Evolutionary conservation across 306 rosid genomes (phyloP).

Genomic region (Malus orientalis): DNA sequence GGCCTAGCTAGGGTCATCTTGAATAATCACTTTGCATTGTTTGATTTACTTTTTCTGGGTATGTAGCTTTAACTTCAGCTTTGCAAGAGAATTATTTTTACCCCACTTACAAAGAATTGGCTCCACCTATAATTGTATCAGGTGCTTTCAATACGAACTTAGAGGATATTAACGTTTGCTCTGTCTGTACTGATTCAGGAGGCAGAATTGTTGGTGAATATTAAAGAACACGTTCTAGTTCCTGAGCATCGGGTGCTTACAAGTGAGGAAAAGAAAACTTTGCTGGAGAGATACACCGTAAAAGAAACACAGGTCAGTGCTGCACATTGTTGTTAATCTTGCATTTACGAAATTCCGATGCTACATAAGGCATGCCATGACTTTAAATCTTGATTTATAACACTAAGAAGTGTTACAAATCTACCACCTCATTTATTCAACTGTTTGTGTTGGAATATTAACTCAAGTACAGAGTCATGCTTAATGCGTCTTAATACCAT

Average conservation of each 20-base stretch:
- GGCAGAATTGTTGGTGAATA: conserved; percentile 60
- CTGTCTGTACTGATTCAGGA: conserved; percentile 39
- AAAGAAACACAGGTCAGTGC: conserved; percentile 74
- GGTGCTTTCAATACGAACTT: background rate
- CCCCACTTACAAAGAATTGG: background rate
- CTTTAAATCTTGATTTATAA: background rate
- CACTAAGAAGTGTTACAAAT: background rate
- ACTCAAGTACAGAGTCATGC: background rate
- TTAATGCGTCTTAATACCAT: no score
- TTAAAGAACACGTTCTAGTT: conserved; percentile 59
- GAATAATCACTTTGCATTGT: background rate
- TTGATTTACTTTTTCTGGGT: background rate
- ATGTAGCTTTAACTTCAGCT: background rate
- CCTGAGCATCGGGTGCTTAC: conserved; percentile 71
- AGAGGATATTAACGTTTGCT: background rate
- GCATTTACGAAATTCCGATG: background rate
- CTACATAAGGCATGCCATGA: background rate
- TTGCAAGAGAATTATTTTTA: background rate
- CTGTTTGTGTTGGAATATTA: background rate
- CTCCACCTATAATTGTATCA: background rate
- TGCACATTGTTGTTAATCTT: background rate
- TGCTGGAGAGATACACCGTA: conserved; percentile 77
- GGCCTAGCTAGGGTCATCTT: background rate
- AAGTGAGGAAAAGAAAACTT: conserved; percentile 58
- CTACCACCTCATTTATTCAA: background rate